Conservation (phyloP, 345 rosid species). For the Hypericum androsaemum region DNA sequence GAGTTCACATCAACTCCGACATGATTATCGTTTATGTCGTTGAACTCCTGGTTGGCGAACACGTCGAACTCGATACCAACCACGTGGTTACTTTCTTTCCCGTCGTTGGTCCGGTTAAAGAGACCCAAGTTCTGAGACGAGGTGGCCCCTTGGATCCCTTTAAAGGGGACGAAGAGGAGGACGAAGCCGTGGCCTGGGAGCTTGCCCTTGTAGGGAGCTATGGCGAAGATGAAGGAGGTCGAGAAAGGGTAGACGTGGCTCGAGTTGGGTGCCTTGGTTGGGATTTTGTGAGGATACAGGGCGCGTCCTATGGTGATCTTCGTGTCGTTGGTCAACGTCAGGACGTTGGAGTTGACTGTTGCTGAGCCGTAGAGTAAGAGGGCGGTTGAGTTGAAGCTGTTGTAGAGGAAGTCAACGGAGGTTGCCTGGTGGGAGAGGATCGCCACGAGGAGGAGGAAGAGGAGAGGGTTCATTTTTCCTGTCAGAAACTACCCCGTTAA, state of each 20-base stretch:
- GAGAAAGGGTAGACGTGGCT: conserved; percentile 41
- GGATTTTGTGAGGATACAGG: conserved; percentile 43
- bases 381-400: conserved; percentile 43
- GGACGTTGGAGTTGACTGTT: conserved; percentile 36
- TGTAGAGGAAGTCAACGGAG: conserved; percentile 53
- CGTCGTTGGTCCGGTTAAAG: conserved; percentile 42
- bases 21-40: conserved; percentile 54
- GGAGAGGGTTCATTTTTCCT: conserved; percentile 2
- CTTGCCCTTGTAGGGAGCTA: conserved; percentile 37
- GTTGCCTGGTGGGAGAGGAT: conserved; percentile 15
- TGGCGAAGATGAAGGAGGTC: conserved; percentile 64
- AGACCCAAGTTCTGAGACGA: conserved; percentile 51
- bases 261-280: conserved; percentile 24
- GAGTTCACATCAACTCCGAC: conserved; percentile 68
- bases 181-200: conserved; percentile 63
- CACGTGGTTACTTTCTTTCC: conserved; percentile 30
- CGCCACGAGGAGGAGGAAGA: conserved; percentile 2
- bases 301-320: conserved; percentile 47
- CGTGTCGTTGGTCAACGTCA: conserved; percentile 52
- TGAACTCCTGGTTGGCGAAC: conserved; percentile 57
- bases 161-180: conserved; percentile 42
- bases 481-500: too few species aligned
- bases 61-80: conserved; percentile 61
- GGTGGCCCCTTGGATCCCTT: conserved; percentile 32
- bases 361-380: conserved; percentile 40